Conservation (phyloP, 352 stramenopile genomes). For the Phytophthora litchii region DNA sequence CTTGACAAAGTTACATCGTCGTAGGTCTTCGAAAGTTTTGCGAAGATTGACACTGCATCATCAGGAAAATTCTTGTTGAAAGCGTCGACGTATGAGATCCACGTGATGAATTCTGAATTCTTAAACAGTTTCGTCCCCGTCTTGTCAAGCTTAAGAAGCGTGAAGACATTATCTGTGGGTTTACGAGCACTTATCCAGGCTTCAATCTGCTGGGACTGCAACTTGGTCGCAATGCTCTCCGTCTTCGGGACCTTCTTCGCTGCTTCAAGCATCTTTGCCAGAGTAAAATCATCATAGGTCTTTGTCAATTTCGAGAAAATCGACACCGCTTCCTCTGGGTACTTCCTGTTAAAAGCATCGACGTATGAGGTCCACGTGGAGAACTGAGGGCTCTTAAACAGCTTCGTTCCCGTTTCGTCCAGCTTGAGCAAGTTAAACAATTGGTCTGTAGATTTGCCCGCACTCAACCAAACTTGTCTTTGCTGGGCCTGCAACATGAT, state of each 20-base stretch:
- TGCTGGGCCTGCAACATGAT: background rate
- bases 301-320: background rate
- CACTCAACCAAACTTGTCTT: background rate
- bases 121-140: background rate
- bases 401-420: background rate
- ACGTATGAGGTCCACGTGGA: conserved; percentile 1
- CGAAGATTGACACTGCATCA: background rate
- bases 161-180: conserved; percentile 2
- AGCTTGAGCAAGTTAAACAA: conserved; percentile 7
- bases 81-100: background rate
- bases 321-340: background rate
- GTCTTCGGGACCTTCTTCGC: background rate
- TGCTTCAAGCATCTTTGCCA: background rate
- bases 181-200: background rate
- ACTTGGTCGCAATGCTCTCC: background rate
- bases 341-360: background rate
- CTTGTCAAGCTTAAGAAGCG: conserved; percentile 1
- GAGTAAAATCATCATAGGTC: background rate
- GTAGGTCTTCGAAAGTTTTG: conserved; percentile 8
- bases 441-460: background rate
- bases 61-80: background rate
- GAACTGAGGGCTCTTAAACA: background rate
- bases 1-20: background rate
- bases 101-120: background rate
- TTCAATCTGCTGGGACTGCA: conserved; percentile 1